Percentiles rank a stretch among this genome's conserved stretches.
These are phyloP conservation scores for Gigaspora rosea DNA, from an alignment of 192 early-diverging fungal species.

Conservation along the genomic window DNA sequence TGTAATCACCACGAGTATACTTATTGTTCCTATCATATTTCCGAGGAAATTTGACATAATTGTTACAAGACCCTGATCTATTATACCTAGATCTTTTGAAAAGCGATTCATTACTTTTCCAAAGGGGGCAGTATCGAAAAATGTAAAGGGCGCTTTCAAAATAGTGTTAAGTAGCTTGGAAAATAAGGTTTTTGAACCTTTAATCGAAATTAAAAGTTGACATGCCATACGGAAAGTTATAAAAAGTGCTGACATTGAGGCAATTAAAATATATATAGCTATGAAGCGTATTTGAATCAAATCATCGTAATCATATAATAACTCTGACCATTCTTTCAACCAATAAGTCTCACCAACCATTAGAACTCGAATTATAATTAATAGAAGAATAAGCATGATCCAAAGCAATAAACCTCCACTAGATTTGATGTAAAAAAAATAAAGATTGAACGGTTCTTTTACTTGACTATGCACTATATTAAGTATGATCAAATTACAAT, in stretches of 20 bases:
- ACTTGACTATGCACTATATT: constrained; percentile 63
- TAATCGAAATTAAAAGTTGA: constrained; percentile 51
- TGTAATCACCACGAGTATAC: constrained; percentile 59
- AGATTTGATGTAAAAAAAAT: constrained; percentile 71
- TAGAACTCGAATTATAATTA: constrained; percentile 49
- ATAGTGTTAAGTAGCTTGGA: constrained; percentile 56
- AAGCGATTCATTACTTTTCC: constrained; percentile 90
- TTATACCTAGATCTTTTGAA: constrained; percentile 80
- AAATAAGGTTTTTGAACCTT: constrained; percentile 64
- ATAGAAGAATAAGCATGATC: constrained; percentile 49
- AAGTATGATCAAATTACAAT: background rate
- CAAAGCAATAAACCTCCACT: constrained; percentile 64
- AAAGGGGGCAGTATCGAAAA: constrained; percentile 87
- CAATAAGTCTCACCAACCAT: constrained; percentile 64
- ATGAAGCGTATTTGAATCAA: constrained; percentile 50
- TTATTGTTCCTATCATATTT: constrained; percentile 49
- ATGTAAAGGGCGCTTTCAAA: constrained; percentile 73
- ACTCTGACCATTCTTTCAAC: constrained; percentile 61
- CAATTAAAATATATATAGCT: constrained; percentile 56
- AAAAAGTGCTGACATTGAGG: constrained; percentile 40
- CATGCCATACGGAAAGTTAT: constrained; percentile 46
- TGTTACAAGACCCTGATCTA: constrained; percentile 66
- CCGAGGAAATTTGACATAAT: constrained; percentile 51
- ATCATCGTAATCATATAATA: background rate
- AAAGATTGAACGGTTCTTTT: constrained; percentile 73